A percentile compares a stretch with the other conserved stretches of the same genome.
Evolutionary conservation across 2,329 filamentous ascomycete species (phyloP).

Genomic region (Pyricularia sp.): DNA sequence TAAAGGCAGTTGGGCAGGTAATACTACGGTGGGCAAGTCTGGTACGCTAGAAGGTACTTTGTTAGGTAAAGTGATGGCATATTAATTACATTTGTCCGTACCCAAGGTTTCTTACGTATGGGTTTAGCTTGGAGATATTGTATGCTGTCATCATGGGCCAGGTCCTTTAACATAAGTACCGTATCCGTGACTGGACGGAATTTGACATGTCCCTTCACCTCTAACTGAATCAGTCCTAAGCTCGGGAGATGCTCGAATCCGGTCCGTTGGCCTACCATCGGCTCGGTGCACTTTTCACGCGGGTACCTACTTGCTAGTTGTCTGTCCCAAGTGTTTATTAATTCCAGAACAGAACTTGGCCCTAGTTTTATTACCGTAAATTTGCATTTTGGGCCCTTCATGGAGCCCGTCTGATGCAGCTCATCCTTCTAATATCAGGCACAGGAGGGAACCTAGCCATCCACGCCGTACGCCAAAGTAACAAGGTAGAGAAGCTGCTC

Average conservation of each 20-base stretch:
- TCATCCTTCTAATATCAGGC: background rate
- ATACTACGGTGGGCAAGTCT: background rate
- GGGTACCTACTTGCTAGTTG: background rate
- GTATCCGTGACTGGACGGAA: background rate
- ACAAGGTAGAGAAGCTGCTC: background rate
- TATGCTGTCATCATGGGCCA: background rate
- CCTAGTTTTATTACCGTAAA: background rate
- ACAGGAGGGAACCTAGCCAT: background rate
- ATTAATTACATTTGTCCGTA: too few species aligned
- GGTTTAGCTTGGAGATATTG: background rate
- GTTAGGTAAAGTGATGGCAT: too few species aligned
- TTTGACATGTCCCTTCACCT: background rate
- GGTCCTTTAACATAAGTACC: background rate
- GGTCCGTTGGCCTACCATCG: background rate
- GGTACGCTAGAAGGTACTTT: background rate
- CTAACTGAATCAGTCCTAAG: background rate
- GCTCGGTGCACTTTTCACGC: background rate
- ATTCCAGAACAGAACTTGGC: background rate
- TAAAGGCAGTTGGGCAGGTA: background rate
- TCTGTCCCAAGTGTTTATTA: too few species aligned
- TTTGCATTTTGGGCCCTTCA: background rate
- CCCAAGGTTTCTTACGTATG: too few species aligned
- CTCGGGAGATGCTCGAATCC: background rate
- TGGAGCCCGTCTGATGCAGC: background rate
- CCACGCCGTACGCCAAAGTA: background rate